Percentiles rank a stretch among this genome's conserved stretches.
Evolutionary conservation across 2,329 filamentous ascomycete species (phyloP).

Genomic region (Chaetomium strumarium): DNA sequence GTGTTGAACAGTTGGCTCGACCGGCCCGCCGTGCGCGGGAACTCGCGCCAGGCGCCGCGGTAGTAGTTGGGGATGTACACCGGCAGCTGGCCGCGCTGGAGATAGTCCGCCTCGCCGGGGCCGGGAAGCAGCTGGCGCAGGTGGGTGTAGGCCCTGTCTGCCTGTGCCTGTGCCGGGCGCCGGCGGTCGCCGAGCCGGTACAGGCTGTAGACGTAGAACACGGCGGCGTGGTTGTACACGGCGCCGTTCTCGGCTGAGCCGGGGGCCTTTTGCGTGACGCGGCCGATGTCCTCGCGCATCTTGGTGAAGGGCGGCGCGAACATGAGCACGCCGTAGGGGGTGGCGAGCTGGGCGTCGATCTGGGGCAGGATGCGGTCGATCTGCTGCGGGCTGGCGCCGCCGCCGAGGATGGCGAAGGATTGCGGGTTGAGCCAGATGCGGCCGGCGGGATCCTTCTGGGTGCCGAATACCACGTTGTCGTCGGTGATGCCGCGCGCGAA

Average conservation of each 20-base stretch:
- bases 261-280: conserved; percentile 53
- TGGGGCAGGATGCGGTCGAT: conserved; percentile 41
- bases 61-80: conserved; percentile 56
- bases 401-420: conserved; percentile 49
- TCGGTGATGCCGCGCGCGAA: conserved; percentile 54
- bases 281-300: conserved; percentile 54
- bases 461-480: conserved; percentile 47
- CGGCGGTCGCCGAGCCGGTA: conserved; percentile 40
- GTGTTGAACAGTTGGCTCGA: conserved; percentile 55
- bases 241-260: conserved; percentile 53
- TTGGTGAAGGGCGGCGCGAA: conserved; percentile 48
- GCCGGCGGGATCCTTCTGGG: conserved; percentile 44
- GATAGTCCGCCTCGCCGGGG: conserved; percentile 44
- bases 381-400: conserved; percentile 41
- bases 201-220: conserved; percentile 49
- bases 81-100: conserved; percentile 49
- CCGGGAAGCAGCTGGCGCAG: conserved; percentile 51
- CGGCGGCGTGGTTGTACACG: conserved; percentile 52
- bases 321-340: conserved; percentile 51
- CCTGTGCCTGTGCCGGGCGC: no score
- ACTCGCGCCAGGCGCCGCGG: conserved; percentile 43
- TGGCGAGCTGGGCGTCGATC: conserved; percentile 46
- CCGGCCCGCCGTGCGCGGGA: conserved; percentile 47
- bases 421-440: conserved; percentile 55
- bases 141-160: conserved; percentile 44